These are phyloP conservation scores for Phytophthora gonapodyides DNA, from an alignment of 352 stramenopile species.

Conservation along the genomic window DNA sequence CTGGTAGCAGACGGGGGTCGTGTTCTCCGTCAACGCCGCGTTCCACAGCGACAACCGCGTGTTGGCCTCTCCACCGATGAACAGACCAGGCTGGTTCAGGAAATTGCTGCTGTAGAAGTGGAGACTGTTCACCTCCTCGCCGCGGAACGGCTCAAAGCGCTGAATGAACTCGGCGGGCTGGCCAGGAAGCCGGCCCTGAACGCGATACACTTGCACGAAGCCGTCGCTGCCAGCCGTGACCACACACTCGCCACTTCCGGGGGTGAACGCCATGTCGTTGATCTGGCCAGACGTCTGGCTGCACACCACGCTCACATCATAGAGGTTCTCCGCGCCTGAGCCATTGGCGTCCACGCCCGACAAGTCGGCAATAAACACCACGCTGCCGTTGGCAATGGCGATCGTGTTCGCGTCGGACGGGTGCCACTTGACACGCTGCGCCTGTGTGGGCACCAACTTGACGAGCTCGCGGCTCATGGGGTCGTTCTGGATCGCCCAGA, in stretches of 20 bases:
- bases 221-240: slow-evolving; percentile 76
- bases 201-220: slow-evolving; percentile 80
- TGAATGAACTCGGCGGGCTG: slow-evolving; percentile 71
- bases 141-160: slow-evolving; percentile 78
- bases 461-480: slow-evolving; percentile 72
- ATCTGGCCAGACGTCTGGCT: slow-evolving; percentile 69
- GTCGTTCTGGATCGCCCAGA: slow-evolving; percentile 72
- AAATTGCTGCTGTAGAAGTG: slow-evolving; percentile 69
- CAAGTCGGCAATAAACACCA: slow-evolving; percentile 69
- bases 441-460: slow-evolving; percentile 59
- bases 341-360: slow-evolving; percentile 46
- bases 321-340: slow-evolving; percentile 57
- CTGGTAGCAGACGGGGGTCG: slow-evolving; percentile 61
- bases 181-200: slow-evolving; percentile 50
- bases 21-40: slow-evolving; percentile 58
- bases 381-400: slow-evolving; percentile 66
- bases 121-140: slow-evolving; percentile 68
- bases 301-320: slow-evolving; percentile 73
- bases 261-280: slow-evolving; percentile 80
- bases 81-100: slow-evolving; percentile 47
- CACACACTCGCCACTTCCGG: slow-evolving; percentile 52
- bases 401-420: slow-evolving; percentile 76
- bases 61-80: slow-evolving; percentile 74
- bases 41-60: slow-evolving; percentile 50
- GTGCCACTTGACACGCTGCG: slow-evolving; percentile 84